Evolutionary conservation across 2,329 filamentous ascomycete genomes (phyloP), one percentile per base, ranked within the genome.

Genomic region (Diaporthe citri): DNA sequence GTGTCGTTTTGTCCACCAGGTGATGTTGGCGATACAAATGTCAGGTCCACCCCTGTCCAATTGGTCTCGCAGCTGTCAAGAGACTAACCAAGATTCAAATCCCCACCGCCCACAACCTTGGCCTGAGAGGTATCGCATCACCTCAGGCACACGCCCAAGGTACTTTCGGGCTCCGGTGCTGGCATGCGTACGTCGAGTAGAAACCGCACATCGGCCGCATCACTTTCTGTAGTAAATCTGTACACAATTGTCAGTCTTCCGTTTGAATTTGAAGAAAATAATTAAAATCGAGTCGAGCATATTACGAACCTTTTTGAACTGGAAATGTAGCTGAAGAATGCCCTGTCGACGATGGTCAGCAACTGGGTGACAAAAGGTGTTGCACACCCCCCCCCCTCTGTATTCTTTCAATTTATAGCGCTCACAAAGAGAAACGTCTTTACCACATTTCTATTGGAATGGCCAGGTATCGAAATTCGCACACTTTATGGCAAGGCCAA

Each of bases 241-340:
- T 73, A 79, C 52, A 77, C 70, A 73, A 66, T 5, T 22, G 76
- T 81, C 72, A 80, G 77, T 56, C 46, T 48, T 25, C 34, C 41
- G 39, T 51, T 22, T 25, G 12, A 13, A 20, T n/a, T 70, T n/a
- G 22, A 1, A 55, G 22, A n/a, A 22, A 48, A 43, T 43, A 15
- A 20, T 39, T 13, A 2, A 51, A 52, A 28, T 59, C 13, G 3
- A 71, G 46, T 74, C 70, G 25, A 64, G 51, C 71, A 73, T 73
- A 79, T 84, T 81, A 52, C 74, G 57, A 84, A 97, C 95, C 91
- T 98, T 97, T 85, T 98, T 99, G 88, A 98, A 98, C 84, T 98
- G 96, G 83, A 99, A 99, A 83, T 98, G 96, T 75, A 99, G 90
- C 85, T 98, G 96, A 74, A 99, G 87, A 80, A 98, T 98, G 71